Percentiles rank a stretch among this genome's conserved stretches.
Conservation (phyloP, 225 moss, liverwort and hornwort species). For the Antitrichia curtipendula region DNA sequence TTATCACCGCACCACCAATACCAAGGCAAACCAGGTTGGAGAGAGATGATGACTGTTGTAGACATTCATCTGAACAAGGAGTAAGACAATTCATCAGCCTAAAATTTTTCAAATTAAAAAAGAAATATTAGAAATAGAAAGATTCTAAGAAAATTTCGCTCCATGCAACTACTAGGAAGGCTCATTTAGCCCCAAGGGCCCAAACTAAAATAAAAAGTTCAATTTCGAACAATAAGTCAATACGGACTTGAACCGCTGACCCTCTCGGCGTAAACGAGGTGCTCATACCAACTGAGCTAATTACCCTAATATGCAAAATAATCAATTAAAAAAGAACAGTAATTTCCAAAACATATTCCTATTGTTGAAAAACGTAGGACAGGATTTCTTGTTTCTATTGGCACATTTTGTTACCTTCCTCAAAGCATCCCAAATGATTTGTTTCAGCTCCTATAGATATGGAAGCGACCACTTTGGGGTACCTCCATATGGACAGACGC, state of each 20-base stretch:
- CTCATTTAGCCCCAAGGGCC: neutral
- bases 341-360: neutral
- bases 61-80: slow-evolving; percentile 32
- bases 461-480: neutral
- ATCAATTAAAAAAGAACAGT: neutral
- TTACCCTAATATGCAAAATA: neutral
- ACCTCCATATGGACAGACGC: neutral
- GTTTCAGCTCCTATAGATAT: neutral
- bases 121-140: neutral
- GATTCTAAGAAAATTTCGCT: neutral
- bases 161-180: neutral
- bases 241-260: neutral
- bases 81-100: neutral
- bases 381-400: neutral
- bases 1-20: slow-evolving; percentile 22
- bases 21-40: slow-evolving; percentile 30
- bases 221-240: neutral
- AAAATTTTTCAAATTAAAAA: neutral
- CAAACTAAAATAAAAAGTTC: neutral
- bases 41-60: slow-evolving; percentile 23
- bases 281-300: neutral
- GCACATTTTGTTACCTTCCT: neutral
- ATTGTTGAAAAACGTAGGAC: neutral
- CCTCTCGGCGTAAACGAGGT: neutral
- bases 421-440: neutral